phyloP scores from a whole-genome alignment of 78 protist species.

The Dictyostelium brefeldianum region DNA sequence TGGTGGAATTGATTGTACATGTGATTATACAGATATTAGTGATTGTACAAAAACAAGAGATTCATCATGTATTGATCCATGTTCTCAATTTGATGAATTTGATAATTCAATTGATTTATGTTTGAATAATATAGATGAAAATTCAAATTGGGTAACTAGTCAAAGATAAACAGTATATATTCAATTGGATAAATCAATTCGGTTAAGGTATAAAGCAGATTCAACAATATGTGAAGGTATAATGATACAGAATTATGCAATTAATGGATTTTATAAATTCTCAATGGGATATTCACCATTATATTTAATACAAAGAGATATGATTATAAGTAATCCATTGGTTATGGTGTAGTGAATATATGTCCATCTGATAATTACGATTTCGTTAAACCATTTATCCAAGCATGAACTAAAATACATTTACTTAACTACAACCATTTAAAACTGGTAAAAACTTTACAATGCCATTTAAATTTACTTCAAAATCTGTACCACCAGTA shows the following conservation, averaged over 20 bases:
- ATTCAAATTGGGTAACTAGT: slow-evolving; percentile 4
- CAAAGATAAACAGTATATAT: background rate
- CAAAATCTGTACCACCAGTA: background rate
- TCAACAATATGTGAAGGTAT: slow-evolving; percentile 24
- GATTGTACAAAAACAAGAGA: slow-evolving; percentile 16
- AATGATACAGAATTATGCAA: background rate
- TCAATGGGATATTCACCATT: background rate
- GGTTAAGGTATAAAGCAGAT: slow-evolving; percentile 50
- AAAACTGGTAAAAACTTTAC: background rate
- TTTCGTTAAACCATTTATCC: background rate
- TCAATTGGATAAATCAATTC: background rate
- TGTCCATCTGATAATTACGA: slow-evolving; percentile 54
- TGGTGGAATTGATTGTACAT: slow-evolving; percentile 19
- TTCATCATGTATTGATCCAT: background rate
- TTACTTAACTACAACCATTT: slow-evolving; percentile 4
- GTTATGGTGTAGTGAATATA: slow-evolving; percentile 3
- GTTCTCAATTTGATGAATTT: background rate
- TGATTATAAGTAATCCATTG: background rate
- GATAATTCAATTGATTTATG: background rate
- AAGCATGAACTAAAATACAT: slow-evolving; percentile 41
- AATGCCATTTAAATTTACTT: background rate
- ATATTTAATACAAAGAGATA: background rate
- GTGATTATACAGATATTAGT: slow-evolving; percentile 46
- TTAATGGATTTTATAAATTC: background rate
- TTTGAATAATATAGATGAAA: background rate